Evolutionary conservation across 129 eudicot species (phyloP), one percentile per base, ranked within the genome.

Genomic region (Mikania micrantha): DNA sequence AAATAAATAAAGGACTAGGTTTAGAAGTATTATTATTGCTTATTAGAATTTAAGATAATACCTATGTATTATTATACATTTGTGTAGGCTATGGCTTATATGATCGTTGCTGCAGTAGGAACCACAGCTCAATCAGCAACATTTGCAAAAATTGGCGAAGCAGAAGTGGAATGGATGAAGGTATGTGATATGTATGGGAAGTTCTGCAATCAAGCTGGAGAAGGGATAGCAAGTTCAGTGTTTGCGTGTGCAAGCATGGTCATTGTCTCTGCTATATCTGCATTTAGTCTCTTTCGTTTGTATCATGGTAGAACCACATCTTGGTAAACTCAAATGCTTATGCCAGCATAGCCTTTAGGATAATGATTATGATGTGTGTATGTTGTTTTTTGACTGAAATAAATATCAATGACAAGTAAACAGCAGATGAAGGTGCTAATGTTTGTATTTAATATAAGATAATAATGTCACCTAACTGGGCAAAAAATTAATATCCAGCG

Each of bases 81-180:
- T n/a, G n/a, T 69, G 80, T 88, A 90, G 96, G 48, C 80, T 49
- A 82, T 87, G 85, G 75, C 90, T 2, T 90, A 90, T 74, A 64
- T 84, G 78, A 73, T 77, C 2, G 56, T 85, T 64, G 80, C 86
- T 4, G 97, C 95, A 7, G 68, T 81, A 35, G 84, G 87, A 3
- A 82, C 92, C 2, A 80, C 95, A 40, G 69, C 76, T 15, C 92
- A 90, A 39, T 82, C 90, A 1, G 74, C 87, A 1, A 73, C 73
- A 15, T 80, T 82, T 64, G 77, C 85, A 2, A 85, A 90, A 70
- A 9, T 78, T 3, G 97, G 92, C 29, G 81, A 90, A 38, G 52
- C 79, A 5, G 79, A 84, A 52, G 63, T 90, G 11, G 85, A 90
- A 42, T 90, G 95, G 97, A 87, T 90, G 89, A 85, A 90, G 78